Conservation (phyloP, 768 basidiomycete species). For the Xerocomellus amylosporus region DNA sequence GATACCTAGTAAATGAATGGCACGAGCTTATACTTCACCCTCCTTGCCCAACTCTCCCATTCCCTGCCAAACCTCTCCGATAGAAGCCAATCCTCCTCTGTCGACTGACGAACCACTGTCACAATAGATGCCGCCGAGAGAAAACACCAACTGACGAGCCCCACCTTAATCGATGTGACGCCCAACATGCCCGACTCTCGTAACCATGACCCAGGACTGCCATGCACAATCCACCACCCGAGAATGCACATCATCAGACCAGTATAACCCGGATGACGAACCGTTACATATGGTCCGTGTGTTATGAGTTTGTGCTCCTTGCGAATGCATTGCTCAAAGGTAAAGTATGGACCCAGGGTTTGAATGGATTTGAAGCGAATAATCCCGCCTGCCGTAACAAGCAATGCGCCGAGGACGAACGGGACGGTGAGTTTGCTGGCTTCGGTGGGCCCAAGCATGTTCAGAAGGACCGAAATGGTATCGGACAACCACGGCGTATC, state of each 20-base stretch:
- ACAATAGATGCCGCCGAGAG: not conserved
- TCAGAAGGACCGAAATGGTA: not conserved
- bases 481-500: not conserved
- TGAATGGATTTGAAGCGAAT: slow-evolving; percentile 8
- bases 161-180: not conserved
- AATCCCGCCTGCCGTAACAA: slow-evolving; percentile 2
- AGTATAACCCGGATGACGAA: slow-evolving; percentile 32
- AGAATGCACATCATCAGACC: not conserved
- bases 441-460: slow-evolving; percentile 8
- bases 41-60: slow-evolving; percentile 22
- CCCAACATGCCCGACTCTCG: slow-evolving; percentile 1
- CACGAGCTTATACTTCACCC: slow-evolving; percentile 8
- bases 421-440: slow-evolving; percentile 1
- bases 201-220: slow-evolving; percentile 1
- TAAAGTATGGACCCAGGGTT: slow-evolving; percentile 22
- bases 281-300: slow-evolving; percentile 28
- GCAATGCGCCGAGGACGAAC: slow-evolving; percentile 3
- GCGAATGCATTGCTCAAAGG: slow-evolving; percentile 17
- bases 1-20: slow-evolving; percentile 4
- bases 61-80: slow-evolving; percentile 15
- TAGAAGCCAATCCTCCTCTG: slow-evolving; percentile 22
- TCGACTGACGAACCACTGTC: slow-evolving; percentile 14
- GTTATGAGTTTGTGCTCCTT: slow-evolving; percentile 25
- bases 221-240: not conserved
- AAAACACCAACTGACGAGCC: not conserved